A percentile compares a stretch with the other conserved stretches of the same genome.
phyloP scores from a whole-genome alignment of 345 rosid genomes.

The Limnanthes douglasii region DNA sequence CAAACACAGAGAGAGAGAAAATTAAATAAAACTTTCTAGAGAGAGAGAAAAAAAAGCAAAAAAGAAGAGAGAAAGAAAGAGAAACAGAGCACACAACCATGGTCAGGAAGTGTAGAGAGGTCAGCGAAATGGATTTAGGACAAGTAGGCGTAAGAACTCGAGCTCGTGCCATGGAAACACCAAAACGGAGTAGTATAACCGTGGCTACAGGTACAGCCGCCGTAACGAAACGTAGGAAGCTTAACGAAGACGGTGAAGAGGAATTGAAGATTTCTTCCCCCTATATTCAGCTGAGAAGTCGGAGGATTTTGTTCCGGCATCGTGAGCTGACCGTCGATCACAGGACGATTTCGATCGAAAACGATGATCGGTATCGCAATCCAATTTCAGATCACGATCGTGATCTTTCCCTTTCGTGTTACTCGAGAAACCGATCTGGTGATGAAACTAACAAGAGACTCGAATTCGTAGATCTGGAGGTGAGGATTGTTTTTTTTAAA shows the following conservation, averaged over 20 bases:
- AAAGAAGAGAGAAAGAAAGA: constrained; percentile 3
- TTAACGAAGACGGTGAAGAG: constrained; percentile 8
- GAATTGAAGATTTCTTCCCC: constrained; percentile 10
- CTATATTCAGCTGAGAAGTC: constrained; percentile 25
- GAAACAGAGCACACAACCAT: constrained; percentile 1
- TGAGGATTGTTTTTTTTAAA: too few species aligned
- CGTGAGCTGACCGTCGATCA: too few species aligned
- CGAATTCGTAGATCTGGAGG: too few species aligned
- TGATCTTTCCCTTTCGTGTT: too few species aligned
- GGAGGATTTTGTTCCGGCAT: constrained; percentile 14
- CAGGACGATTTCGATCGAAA: too few species aligned
- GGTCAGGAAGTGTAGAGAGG: constrained; percentile 26
- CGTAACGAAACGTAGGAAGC: constrained; percentile 7
- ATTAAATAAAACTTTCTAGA: not conserved
- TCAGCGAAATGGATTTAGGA: constrained; percentile 21
- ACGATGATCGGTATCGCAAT: too few species aligned
- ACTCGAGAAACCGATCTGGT: too few species aligned
- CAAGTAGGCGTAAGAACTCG: constrained; percentile 22
- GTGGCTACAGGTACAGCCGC: constrained; percentile 2
- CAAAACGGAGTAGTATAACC: constrained; percentile 1
- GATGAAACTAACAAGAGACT: too few species aligned
- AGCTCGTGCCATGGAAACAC: constrained; percentile 6
- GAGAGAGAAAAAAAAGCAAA: not conserved
- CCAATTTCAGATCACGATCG: too few species aligned
- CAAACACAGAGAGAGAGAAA: constrained; percentile 1